These are phyloP conservation scores for Exophiala sideris DNA, from an alignment of 2,329 filamentous ascomycete species.

Conservation along the genomic window DNA sequence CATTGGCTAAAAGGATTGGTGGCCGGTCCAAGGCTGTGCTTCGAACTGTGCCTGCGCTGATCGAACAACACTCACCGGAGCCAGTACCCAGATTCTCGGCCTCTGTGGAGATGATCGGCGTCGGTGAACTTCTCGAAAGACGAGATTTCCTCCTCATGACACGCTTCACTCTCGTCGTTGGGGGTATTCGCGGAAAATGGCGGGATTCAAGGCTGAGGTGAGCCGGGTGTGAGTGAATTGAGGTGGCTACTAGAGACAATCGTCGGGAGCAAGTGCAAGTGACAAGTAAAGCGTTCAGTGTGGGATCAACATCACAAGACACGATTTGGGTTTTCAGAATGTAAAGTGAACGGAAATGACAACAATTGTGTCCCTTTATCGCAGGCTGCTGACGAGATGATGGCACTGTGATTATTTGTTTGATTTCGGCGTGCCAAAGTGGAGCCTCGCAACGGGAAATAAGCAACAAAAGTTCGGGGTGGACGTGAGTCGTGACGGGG, in stretches of 20 bases:
- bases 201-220: background rate
- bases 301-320: background rate
- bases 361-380: constrained; percentile 9
- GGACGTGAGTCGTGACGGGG: background rate
- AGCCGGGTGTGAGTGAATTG: background rate
- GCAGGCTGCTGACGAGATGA: constrained; percentile 6
- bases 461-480: background rate
- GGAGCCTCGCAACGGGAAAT: constrained; percentile 11
- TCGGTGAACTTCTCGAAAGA: constrained; percentile 17
- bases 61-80: background rate
- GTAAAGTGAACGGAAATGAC: background rate
- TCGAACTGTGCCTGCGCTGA: background rate
- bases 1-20: background rate
- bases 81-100: background rate
- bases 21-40: background rate
- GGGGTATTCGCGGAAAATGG: background rate
- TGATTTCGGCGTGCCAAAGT: constrained; percentile 17
- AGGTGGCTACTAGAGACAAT: background rate
- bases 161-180: constrained; percentile 2
- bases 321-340: background rate
- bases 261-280: constrained; percentile 1
- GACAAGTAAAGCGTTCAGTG: background rate
- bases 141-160: constrained; percentile 24
- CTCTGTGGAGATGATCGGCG: constrained; percentile 4
- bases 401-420: constrained; percentile 21